phyloP scores from a whole-genome alignment of 805 yeast genomes.

The Saccharomycopsis guyanensis region DNA sequence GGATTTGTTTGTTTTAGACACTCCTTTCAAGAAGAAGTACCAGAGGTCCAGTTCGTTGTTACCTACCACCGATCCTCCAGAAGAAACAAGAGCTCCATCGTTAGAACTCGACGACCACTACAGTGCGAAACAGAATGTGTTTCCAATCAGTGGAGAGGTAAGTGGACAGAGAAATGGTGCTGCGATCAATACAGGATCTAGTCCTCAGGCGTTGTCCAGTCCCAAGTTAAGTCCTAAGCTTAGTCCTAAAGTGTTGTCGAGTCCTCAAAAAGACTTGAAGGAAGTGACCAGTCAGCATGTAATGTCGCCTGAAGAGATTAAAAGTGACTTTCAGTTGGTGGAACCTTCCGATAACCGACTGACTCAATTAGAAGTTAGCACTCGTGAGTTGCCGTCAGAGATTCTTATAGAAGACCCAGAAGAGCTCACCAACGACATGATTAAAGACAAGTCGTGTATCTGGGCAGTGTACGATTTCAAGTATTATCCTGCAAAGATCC shows the following conservation, averaged over 20 bases:
- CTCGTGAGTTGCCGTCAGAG: not conserved
- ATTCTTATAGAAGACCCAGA: too few relatives aligned
- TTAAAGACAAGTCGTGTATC: constrained; percentile 27
- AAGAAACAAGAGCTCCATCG: too few relatives aligned
- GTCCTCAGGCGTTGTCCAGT: too few relatives aligned
- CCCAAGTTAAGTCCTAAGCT: too few relatives aligned
- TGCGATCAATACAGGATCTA: not conserved
- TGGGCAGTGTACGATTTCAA: constrained; percentile 47
- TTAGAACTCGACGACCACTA: too few relatives aligned
- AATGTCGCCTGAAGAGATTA: not conserved
- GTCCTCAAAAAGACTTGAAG: too few relatives aligned
- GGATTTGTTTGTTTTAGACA: constrained; percentile 17
- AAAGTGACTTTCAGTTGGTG: not conserved
- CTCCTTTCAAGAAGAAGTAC: constrained; percentile 22
- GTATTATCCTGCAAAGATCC: constrained; percentile 43
- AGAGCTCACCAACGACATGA: too few relatives aligned
- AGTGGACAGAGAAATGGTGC: not conserved
- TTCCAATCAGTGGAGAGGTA: not conserved
- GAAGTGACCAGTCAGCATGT: too few relatives aligned
- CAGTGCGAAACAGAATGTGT: too few relatives aligned
- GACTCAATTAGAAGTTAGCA: not conserved
- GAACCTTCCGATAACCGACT: not conserved
- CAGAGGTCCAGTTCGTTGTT: not conserved
- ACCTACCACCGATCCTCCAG: not conserved
- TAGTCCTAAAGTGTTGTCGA: too few relatives aligned